Conservation (phyloP, 2,329 filamentous ascomycete species). For the Scortechinia acanthostroma region DNA sequence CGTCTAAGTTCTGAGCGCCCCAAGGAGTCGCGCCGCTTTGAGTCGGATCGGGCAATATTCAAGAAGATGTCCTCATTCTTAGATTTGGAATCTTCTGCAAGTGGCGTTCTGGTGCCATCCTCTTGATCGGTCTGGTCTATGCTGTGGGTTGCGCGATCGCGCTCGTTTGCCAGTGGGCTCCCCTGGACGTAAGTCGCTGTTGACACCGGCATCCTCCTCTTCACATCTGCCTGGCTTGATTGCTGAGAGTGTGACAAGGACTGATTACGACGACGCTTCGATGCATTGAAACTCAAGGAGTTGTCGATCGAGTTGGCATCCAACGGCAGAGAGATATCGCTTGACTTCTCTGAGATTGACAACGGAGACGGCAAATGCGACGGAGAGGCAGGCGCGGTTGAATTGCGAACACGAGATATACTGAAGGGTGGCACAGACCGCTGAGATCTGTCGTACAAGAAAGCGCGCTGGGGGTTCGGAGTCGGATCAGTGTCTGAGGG, state of each 20-base stretch:
- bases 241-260: neutral
- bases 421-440: neutral
- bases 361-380: neutral
- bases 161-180: no score
- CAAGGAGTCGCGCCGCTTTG: neutral
- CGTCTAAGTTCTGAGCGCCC: neutral
- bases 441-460: neutral
- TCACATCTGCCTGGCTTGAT: neutral
- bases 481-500: neutral
- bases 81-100: no score
- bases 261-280: neutral
- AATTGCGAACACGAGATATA: neutral
- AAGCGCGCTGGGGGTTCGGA: neutral
- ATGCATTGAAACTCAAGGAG: neutral
- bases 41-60: constrained; percentile 1
- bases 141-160: no score
- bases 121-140: no score
- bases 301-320: neutral
- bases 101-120: no score
- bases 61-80: neutral
- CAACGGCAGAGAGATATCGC: neutral
- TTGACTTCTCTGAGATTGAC: no score
- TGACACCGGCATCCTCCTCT: neutral
- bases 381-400: neutral
- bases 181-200: neutral